Evolutionary conservation across 2,329 filamentous ascomycete species (phyloP).

Genomic region (Penicillium sp.): DNA sequence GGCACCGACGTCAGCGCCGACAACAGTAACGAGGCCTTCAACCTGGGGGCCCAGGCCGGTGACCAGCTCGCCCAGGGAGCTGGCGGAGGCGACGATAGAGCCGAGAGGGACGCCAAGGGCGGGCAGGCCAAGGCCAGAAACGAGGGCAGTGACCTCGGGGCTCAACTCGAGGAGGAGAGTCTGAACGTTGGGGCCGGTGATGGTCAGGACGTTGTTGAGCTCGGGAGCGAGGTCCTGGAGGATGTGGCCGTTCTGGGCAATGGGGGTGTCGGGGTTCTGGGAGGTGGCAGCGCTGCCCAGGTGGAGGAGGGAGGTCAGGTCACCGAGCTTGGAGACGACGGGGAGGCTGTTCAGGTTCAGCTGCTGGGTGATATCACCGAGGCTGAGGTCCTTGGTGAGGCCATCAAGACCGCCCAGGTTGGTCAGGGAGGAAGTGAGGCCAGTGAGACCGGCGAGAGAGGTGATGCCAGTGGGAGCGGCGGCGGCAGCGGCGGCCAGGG

Average conservation of each 20-base stretch:
- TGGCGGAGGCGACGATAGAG: conserved; percentile 29
- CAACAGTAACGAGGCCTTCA: conserved; percentile 34
- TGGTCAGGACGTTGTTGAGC: conserved; percentile 33
- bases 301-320: conserved; percentile 20
- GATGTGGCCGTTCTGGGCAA: conserved; percentile 28
- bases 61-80: conserved; percentile 29
- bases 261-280: conserved; percentile 10
- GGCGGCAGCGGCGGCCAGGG: conserved; percentile 21
- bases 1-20: conserved; percentile 30
- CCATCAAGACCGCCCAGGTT: conserved; percentile 14
- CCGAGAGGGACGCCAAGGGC: conserved; percentile 30
- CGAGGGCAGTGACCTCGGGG: conserved; percentile 31
- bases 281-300: conserved; percentile 15
- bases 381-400: conserved; percentile 17
- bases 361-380: conserved; percentile 23
- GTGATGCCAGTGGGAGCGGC: conserved; percentile 23
- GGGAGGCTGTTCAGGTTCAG: conserved; percentile 20
- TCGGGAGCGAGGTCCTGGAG: conserved; percentile 34
- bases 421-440: conserved; percentile 13
- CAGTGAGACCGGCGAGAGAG: conserved; percentile 5
- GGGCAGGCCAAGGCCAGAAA: conserved; percentile 32
- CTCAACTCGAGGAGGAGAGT: conserved; percentile 34
- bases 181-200: conserved; percentile 30
- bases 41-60: conserved; percentile 25
- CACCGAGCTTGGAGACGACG: conserved; percentile 18